Percentiles rank a stretch among this genome's conserved stretches.
phyloP scores from a whole-genome alignment of 1,139 yeast genomes.

The Zygotorulaspora mrakii region DNA sequence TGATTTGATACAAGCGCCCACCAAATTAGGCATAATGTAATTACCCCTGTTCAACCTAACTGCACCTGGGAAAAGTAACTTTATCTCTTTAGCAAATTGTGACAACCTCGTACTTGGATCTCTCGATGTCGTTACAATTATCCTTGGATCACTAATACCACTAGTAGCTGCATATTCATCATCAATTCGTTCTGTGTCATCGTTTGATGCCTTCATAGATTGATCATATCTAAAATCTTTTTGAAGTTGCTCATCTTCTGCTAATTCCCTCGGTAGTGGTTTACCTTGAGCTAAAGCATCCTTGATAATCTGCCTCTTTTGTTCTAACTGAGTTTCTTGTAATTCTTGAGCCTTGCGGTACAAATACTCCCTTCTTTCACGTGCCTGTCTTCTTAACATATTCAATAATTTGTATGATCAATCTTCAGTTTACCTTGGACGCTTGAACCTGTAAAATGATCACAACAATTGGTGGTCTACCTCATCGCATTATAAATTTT shows the following conservation, averaged over 20 bases:
- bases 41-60: conserved; percentile 91
- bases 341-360: conserved; percentile 85
- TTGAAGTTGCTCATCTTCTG: conserved; percentile 80
- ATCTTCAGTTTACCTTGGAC: too few species aligned
- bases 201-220: conserved; percentile 35
- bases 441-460: background rate
- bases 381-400: conserved; percentile 84
- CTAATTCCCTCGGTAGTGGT: conserved; percentile 81
- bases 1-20: conserved; percentile 73
- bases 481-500: conserved; percentile 13
- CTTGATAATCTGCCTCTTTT: conserved; percentile 80
- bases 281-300: conserved; percentile 90
- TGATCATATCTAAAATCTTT: conserved; percentile 76
- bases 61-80: conserved; percentile 83
- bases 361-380: conserved; percentile 90
- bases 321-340: conserved; percentile 81
- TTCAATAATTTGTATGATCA: background rate
- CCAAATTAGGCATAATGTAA: conserved; percentile 79
- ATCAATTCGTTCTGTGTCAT: conserved; percentile 63
- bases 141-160: conserved; percentile 88
- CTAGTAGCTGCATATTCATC: conserved; percentile 88
- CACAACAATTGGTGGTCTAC: background rate
- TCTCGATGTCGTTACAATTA: conserved; percentile 89
- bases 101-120: conserved; percentile 80
- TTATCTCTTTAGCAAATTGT: conserved; percentile 91